phyloP scores from a whole-genome alignment of 257 asterid species.

The Dorcoceras hygrometricum region DNA sequence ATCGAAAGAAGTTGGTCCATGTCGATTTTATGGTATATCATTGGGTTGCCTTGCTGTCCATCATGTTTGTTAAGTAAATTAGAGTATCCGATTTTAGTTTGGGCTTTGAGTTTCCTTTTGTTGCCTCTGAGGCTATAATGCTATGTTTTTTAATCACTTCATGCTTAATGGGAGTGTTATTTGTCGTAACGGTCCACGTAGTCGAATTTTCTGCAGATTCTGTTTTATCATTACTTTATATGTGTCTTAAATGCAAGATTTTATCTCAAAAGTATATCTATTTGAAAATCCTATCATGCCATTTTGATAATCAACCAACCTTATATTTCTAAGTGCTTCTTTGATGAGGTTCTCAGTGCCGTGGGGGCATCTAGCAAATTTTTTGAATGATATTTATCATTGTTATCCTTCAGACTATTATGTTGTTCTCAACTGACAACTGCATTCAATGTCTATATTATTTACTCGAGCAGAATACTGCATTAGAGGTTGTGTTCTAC shows the following conservation, averaged over 20 bases:
- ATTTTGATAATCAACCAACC: background rate
- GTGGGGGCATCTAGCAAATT: background rate
- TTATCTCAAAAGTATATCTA: background rate
- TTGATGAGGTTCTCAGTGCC: too few relatives aligned
- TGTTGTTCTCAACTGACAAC: too few relatives aligned
- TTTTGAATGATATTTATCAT: too few relatives aligned
- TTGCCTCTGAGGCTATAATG: background rate
- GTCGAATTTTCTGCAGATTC: background rate
- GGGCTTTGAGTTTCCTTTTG: background rate
- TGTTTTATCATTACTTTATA: background rate
- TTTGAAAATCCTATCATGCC: background rate
- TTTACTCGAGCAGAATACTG: background rate
- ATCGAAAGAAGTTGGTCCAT: background rate
- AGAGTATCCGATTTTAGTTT: too few relatives aligned
- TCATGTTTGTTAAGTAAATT: background rate
- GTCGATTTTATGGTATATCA: background rate
- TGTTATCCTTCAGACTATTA: too few relatives aligned
- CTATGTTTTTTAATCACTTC: too few relatives aligned
- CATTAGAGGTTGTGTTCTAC: background rate
- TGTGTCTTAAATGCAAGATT: too few relatives aligned
- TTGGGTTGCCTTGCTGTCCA: background rate
- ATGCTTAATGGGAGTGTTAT: background rate
- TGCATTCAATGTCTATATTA: background rate
- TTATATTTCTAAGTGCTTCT: background rate
- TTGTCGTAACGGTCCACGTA: too few relatives aligned